Percentiles rank a stretch among this genome's conserved stretches.
phyloP scores from a whole-genome alignment of 352 stramenopile species.

The Plasmopara muralis region DNA sequence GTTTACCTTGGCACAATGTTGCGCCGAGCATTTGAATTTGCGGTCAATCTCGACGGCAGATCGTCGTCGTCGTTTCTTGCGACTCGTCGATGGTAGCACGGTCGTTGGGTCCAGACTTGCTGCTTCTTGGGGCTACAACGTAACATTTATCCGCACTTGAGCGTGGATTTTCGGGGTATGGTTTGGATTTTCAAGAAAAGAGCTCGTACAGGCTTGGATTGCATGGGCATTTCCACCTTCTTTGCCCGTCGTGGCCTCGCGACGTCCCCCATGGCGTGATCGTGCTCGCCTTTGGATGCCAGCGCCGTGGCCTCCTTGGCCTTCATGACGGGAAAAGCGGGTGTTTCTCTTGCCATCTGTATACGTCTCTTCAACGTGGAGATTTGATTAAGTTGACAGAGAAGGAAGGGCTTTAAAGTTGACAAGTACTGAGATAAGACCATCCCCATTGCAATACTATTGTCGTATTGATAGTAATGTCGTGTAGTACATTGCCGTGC shows the following conservation, averaged over 20 bases:
- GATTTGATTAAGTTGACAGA: constrained; percentile 13
- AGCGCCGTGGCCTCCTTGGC: constrained; percentile 12
- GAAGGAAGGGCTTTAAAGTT: no score
- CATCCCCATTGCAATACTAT: no score
- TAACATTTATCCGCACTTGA: no score
- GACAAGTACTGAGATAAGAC: background rate
- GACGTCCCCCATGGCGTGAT: constrained; percentile 18
- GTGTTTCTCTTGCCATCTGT: constrained; percentile 6
- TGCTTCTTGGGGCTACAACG: constrained; percentile 24
- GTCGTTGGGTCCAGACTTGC: constrained; percentile 21
- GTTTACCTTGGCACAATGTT: constrained; percentile 46
- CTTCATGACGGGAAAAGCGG: constrained; percentile 7
- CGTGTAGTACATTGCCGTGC: no score
- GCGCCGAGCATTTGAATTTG: constrained; percentile 52
- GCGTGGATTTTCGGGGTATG: no score
- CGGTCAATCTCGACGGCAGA: constrained; percentile 77
- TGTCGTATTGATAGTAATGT: no score
- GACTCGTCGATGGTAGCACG: constrained; percentile 31
- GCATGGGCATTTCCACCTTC: background rate
- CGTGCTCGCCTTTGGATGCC: constrained; percentile 5
- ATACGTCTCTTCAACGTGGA: constrained; percentile 14
- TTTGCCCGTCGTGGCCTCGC: constrained; percentile 2
- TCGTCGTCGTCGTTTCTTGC: constrained; percentile 68
- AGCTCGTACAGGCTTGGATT: no score
- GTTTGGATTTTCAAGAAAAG: no score